A percentile compares a stretch with the other conserved stretches of the same genome.
These are phyloP conservation scores for Excoecaria agallocha DNA, from an alignment of 345 rosid species.

Conservation along the genomic window DNA sequence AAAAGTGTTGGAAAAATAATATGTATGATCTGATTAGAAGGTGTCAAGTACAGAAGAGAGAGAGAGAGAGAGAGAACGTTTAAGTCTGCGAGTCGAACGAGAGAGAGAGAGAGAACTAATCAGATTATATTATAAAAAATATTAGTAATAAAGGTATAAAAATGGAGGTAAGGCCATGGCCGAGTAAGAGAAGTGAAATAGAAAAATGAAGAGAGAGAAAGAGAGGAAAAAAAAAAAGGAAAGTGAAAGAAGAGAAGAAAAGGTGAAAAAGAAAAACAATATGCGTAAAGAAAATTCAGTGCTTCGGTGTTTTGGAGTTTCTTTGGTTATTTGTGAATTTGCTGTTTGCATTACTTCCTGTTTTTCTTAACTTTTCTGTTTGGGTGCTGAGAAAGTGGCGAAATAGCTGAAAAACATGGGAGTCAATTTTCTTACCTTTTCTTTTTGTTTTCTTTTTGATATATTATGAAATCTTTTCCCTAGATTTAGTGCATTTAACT, in stretches of 20 bases:
- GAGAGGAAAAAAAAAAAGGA: background rate
- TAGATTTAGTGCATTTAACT: background rate
- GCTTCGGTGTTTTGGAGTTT: background rate
- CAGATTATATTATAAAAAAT: background rate
- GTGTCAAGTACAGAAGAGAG: conserved; percentile 24
- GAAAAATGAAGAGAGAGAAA: background rate
- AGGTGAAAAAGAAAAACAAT: background rate
- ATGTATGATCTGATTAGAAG: conserved; percentile 39
- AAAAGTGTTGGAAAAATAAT: conserved; percentile 8
- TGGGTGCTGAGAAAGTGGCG: background rate
- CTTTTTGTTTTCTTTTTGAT: background rate
- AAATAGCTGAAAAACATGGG: background rate
- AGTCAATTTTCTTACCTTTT: conserved; percentile 1
- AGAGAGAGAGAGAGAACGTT: conserved; percentile 29
- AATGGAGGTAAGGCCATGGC: background rate
- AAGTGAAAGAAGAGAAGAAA: background rate
- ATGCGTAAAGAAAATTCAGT: background rate
- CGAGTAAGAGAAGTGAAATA: background rate
- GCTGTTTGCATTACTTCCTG: background rate
- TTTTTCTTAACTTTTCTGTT: background rate
- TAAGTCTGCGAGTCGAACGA: conserved; percentile 9
- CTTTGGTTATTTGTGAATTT: background rate
- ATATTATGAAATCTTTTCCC: no score
- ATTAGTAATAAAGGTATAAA: background rate
- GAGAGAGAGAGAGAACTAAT: conserved; percentile 3